Evolutionary conservation across 1,139 yeast genomes (phyloP).

Genomic region (Protomyces gravidus): DNA sequence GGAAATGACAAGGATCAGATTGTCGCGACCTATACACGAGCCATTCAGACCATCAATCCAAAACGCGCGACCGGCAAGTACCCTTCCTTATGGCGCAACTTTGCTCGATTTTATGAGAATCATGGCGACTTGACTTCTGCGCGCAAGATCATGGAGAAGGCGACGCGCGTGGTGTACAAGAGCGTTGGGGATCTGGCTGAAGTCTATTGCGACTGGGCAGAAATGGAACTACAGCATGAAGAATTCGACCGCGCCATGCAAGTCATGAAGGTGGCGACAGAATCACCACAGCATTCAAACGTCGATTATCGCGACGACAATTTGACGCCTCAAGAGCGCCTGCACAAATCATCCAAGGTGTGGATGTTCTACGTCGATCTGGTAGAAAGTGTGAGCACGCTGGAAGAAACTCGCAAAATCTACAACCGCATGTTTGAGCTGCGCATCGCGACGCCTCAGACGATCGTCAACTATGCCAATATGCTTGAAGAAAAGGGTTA

Average conservation of each 20-base stretch:
- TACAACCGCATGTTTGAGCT: conserved; percentile 60
- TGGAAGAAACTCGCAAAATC: conserved; percentile 46
- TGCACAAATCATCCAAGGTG: conserved; percentile 57
- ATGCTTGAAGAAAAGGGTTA: conserved; percentile 53
- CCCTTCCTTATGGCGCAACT: conserved; percentile 60
- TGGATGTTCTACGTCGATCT: conserved; percentile 77
- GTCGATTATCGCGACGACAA: conserved; percentile 47
- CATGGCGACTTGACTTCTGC: conserved; percentile 59
- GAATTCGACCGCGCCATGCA: conserved; percentile 53
- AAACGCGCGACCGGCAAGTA: conserved; percentile 46
- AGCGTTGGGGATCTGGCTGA: conserved; percentile 61
- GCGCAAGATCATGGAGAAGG: conserved; percentile 58
- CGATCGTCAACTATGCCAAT: conserved; percentile 61
- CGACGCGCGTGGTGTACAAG: conserved; percentile 66
- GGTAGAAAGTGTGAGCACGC: conserved; percentile 57
- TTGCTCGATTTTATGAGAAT: conserved; percentile 61
- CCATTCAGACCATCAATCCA: conserved; percentile 66
- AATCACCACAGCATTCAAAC: conserved; percentile 43
- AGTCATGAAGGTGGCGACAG: conserved; percentile 53
- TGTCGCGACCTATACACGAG: conserved; percentile 59
- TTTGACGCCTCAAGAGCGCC: conserved; percentile 54
- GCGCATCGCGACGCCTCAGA: conserved; percentile 66
- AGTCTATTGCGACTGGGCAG: conserved; percentile 71
- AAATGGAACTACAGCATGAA: conserved; percentile 50
- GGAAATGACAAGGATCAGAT: conserved; percentile 44